Evolutionary conservation across 768 basidiomycete genomes (phyloP).

Genomic region (Pulveroboletus ravenelii): DNA sequence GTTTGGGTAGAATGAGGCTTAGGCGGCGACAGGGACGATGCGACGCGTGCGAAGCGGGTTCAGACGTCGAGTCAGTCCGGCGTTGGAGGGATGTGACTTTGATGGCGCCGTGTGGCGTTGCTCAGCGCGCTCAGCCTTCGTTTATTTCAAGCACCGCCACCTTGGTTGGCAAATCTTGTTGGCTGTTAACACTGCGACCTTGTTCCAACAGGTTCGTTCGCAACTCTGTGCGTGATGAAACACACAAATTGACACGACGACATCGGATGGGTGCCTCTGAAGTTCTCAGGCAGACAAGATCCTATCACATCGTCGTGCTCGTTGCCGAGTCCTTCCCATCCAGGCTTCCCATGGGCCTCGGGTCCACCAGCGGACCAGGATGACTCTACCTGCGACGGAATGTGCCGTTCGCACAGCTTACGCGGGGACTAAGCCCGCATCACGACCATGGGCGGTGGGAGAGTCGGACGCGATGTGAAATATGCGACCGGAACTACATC

Average conservation of each 20-base stretch:
- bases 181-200: conserved; percentile 27
- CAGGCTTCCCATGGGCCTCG: background rate
- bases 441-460: conserved; percentile 19
- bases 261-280: background rate
- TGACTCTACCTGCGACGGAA: background rate
- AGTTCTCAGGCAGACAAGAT: background rate
- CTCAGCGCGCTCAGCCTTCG: conserved; percentile 26
- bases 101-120: conserved; percentile 25
- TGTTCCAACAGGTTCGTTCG: conserved; percentile 12
- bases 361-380: no score
- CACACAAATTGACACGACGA: conserved; percentile 3
- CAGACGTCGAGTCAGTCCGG: background rate
- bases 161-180: conserved; percentile 1
- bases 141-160: conserved; percentile 18
- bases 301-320: no score
- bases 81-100: conserved; percentile 4
- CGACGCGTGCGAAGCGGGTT: no score
- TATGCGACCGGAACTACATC: conserved; percentile 13
- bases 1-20: background rate
- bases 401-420: conserved; percentile 17
- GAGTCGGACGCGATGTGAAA: conserved; percentile 19
- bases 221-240: conserved; percentile 18
- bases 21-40: conserved; percentile 4
- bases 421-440: conserved; percentile 20
- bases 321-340: background rate